Percentiles rank a stretch among this genome's conserved stretches.
phyloP scores from a whole-genome alignment of 2,329 filamentous ascomycete genomes.

The Aplosporella prunicola region DNA sequence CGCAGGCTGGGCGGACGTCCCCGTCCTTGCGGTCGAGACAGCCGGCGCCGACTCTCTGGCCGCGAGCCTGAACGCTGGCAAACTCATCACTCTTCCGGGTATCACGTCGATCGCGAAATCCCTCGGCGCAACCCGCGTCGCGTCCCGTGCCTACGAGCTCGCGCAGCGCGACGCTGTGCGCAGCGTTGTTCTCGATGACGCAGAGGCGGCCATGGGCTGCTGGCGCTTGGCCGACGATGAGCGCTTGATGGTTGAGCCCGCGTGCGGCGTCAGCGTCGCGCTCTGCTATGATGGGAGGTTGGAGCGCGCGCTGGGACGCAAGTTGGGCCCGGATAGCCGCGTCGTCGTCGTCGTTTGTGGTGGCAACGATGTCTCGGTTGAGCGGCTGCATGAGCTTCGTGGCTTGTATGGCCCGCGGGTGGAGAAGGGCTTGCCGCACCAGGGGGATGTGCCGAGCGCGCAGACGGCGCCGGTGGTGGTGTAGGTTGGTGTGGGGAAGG shows the following conservation, averaged over 20 bases:
- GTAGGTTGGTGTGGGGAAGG: too few relatives aligned
- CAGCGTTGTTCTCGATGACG: slow-evolving; percentile 59
- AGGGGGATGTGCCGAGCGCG: slow-evolving; percentile 6
- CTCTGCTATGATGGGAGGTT: slow-evolving; percentile 24
- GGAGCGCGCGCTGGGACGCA: slow-evolving; percentile 87
- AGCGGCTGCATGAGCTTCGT: slow-evolving; percentile 55
- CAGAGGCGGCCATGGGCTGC: slow-evolving; percentile 69
- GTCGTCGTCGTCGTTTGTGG: slow-evolving; percentile 86
- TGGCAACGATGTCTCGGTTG: slow-evolving; percentile 42
- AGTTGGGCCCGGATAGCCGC: slow-evolving; percentile 66
- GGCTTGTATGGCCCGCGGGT: background rate
- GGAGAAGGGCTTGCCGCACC: slow-evolving; percentile 8
- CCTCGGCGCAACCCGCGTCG: slow-evolving; percentile 65
- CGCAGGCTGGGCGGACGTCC: slow-evolving; percentile 15
- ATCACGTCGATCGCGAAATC: slow-evolving; percentile 71
- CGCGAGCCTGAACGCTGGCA: slow-evolving; percentile 47
- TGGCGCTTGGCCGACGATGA: slow-evolving; percentile 74
- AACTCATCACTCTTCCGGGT: slow-evolving; percentile 51
- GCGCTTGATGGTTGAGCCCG: slow-evolving; percentile 68
- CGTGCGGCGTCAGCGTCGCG: slow-evolving; percentile 74
- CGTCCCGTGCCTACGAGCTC: slow-evolving; percentile 19
- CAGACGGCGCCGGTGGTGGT: slow-evolving; percentile 6
- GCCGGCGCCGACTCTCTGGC: slow-evolving; percentile 61
- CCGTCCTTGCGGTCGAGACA: slow-evolving; percentile 67
- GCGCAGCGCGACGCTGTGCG: too few relatives aligned